A percentile compares a stretch with the other conserved stretches of the same genome.
Evolutionary conservation across 2,329 filamentous ascomycete species (phyloP).

Genomic region (Neonectria sp.): DNA sequence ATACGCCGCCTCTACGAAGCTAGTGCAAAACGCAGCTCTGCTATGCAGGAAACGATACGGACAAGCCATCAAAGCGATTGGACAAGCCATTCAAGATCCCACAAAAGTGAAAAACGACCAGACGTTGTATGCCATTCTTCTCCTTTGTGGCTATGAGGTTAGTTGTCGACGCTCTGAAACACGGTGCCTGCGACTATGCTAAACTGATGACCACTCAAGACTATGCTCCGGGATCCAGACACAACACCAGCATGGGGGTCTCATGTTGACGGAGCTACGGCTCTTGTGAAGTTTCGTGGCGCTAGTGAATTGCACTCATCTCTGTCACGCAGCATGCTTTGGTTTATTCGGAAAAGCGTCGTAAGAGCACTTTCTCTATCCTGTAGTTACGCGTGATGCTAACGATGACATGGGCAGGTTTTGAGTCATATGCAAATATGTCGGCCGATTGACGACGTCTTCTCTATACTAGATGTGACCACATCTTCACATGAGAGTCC

Average conservation of each 20-base stretch:
- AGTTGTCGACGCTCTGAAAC: neutral
- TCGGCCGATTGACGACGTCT: conserved; percentile 8
- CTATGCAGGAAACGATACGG: conserved; percentile 23
- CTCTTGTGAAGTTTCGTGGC: conserved; percentile 2
- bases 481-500: neutral
- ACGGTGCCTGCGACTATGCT: neutral
- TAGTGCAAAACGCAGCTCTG: neutral
- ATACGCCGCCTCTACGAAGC: conserved; percentile 22
- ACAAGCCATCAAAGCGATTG: conserved; percentile 18
- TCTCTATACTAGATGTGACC: neutral
- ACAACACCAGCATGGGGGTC: conserved; percentile 21
- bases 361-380: conserved; percentile 12
- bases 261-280: conserved; percentile 22
- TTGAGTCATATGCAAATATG: conserved; percentile 18
- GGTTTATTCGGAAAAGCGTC: conserved; percentile 25
- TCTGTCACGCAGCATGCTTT: conserved; percentile 26
- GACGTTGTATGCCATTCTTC: conserved; percentile 29
- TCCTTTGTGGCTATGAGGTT: conserved; percentile 31
- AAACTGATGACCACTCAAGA: conserved; percentile 13
- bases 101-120: conserved; percentile 8
- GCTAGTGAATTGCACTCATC: neutral
- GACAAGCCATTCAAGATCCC: conserved; percentile 22
- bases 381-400: neutral
- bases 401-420: neutral
- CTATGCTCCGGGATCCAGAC: conserved; percentile 16